A percentile compares a stretch with the other conserved stretches of the same genome.
phyloP scores from a whole-genome alignment of 805 yeast species.

The Metschnikowia cubensis region DNA sequence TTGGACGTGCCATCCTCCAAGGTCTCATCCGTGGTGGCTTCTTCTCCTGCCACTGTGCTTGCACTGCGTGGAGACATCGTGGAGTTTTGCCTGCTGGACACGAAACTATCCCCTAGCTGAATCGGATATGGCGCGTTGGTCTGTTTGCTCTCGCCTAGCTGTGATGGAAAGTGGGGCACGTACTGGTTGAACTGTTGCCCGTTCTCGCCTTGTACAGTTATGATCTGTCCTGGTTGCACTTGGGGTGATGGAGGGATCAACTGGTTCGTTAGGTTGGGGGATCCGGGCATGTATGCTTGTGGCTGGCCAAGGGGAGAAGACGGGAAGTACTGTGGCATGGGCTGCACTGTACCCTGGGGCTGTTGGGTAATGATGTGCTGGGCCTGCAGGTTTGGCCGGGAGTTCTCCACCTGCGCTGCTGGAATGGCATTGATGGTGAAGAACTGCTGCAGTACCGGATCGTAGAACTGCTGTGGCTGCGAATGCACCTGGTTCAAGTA shows the following conservation, averaged over 20 bases:
- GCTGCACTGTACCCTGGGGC: slow-evolving; percentile 7
- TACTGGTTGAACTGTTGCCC: slow-evolving; percentile 9
- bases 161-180: slow-evolving; percentile 12
- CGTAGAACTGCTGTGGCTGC: slow-evolving; percentile 40
- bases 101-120: slow-evolving; percentile 11
- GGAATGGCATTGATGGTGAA: slow-evolving; percentile 36
- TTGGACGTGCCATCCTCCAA: slow-evolving; percentile 7
- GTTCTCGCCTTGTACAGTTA: slow-evolving; percentile 6
- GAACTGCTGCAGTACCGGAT: slow-evolving; percentile 43
- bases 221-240: slow-evolving; percentile 9
- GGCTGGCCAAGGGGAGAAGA: slow-evolving; percentile 27
- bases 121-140: slow-evolving; percentile 14
- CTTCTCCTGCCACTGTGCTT: neutral
- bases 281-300: slow-evolving; percentile 7
- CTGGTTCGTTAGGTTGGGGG: slow-evolving; percentile 9
- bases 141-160: slow-evolving; percentile 7
- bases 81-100: slow-evolving; percentile 1
- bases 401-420: slow-evolving; percentile 23
- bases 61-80: neutral
- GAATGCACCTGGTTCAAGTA: slow-evolving; percentile 21
- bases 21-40: slow-evolving; percentile 1
- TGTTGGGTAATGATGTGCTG: neutral
- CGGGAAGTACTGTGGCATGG: slow-evolving; percentile 36
- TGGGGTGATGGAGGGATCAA: slow-evolving; percentile 6
- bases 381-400: slow-evolving; percentile 20